phyloP scores from a whole-genome alignment of 176 grass and related monocot species.

The Musa acuminata region DNA sequence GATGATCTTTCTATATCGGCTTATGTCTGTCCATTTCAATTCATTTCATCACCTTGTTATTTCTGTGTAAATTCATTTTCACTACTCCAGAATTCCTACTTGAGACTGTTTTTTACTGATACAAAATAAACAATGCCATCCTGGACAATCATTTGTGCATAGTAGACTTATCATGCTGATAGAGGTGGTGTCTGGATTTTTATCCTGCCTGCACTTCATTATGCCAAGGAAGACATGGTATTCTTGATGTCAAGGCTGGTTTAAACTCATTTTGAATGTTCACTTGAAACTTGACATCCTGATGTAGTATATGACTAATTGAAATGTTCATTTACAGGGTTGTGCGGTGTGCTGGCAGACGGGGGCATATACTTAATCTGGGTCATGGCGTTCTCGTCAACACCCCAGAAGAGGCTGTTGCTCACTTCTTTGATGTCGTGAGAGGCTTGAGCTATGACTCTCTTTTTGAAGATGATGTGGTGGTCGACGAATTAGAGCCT shows the following conservation, averaged over 20 bases:
- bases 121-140: not conserved
- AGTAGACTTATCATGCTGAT: too few species aligned
- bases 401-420: slow-evolving; percentile 83
- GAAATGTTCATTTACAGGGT: slow-evolving; percentile 38
- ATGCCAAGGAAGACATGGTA: not conserved
- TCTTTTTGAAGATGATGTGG: slow-evolving; percentile 54
- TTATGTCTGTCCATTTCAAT: too few species aligned
- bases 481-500: slow-evolving; percentile 39
- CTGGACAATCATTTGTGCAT: not conserved
- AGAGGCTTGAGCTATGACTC: slow-evolving; percentile 78
- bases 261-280: not conserved
- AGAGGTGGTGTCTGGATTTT: not conserved
- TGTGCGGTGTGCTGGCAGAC: slow-evolving; percentile 69
- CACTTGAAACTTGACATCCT: not conserved
- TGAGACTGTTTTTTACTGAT: not conserved
- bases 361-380: slow-evolving; percentile 87
- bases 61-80: not conserved
- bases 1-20: too few species aligned
- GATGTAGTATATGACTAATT: not conserved
- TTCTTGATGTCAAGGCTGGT: not conserved
- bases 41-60: too few species aligned
- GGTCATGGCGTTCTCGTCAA: slow-evolving; percentile 89
- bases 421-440: slow-evolving; percentile 90
- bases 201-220: not conserved
- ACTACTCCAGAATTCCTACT: not conserved